Base-by-base conservation (phyloP, 768 basidiomycete species). In the Clitopilus hobsonii region DNA sequence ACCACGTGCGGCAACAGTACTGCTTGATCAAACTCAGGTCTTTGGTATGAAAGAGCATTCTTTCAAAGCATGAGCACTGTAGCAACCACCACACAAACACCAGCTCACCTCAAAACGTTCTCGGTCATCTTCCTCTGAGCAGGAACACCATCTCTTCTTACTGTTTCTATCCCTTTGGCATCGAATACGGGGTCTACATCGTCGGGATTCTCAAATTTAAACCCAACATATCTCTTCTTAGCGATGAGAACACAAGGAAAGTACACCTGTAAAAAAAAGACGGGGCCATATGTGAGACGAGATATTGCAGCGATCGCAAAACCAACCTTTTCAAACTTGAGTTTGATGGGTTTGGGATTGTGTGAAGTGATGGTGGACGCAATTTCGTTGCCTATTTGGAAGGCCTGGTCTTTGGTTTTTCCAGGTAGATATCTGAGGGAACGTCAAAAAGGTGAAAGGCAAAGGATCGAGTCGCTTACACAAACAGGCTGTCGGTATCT, bases 191-290 rank as follows among this genome's bases (percentile, higher is more conserved):
- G 91, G 47, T 87, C 85, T 0, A 55, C 67, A 11, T 97, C 91
- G 59, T 94, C 89, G 0, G 87, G 80, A 52, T 73, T 79, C 69
- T 99, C 97, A 59, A 88, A 98, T 66, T 94, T 96, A 76, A 91
- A 97, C 0, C 97, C 97, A 20, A 98, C 96, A 61, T 99, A 99
- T 61, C 96, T 84, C 68, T 99, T 99, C 78, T 99, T 99, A 1
- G 96, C 92, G 80, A 97, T 82, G n/a, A 99, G 79, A 0, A 98
- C 85, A 62, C 91, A 95, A 2, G 94, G 94, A 41, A 94, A 78
- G 67, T 98, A 98, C 3, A 98, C 94, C 94, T 96, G 26, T 38
- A 23, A 36, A n/a, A 32, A 14, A 18, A 45, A 4, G 16, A 18
- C 16, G 3, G 11, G 41, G 3, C 14, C 14, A 41, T 6, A 45